These are phyloP conservation scores for Hypoxylon crocopeplum DNA, from an alignment of 495 filamentous ascomycete species.

Conservation along the genomic window DNA sequence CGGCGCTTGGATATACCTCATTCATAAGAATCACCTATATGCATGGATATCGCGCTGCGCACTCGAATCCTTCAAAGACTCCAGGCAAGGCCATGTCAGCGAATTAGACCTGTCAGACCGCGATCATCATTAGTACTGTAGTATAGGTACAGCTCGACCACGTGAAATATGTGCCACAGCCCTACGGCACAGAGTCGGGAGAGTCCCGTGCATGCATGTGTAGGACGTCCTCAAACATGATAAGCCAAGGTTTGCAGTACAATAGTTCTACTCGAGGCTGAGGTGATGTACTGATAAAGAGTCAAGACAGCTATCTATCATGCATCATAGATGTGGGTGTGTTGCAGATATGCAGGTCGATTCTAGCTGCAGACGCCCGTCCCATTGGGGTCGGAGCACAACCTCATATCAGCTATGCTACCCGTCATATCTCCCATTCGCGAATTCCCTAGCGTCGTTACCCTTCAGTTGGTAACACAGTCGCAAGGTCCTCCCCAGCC, in stretches of 20 bases:
- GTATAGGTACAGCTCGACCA: conserved; percentile 27
- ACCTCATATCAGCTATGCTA: conserved; percentile 14
- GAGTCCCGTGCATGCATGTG: conserved; percentile 15
- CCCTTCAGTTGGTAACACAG: conserved; percentile 27
- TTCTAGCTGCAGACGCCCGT: conserved; percentile 32
- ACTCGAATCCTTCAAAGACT: conserved; percentile 26
- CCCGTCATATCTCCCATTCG: conserved; percentile 26
- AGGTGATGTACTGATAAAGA: conserved; percentile 10
- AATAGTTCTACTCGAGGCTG: conserved; percentile 21
- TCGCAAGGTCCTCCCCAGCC: conserved; percentile 6
- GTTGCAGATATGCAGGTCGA: conserved; percentile 36
- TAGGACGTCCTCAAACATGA: conserved; percentile 8
- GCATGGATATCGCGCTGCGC: conserved; percentile 25
- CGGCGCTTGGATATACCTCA: conserved; percentile 26
- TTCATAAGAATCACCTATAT: conserved; percentile 21
- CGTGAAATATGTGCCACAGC: conserved; percentile 34
- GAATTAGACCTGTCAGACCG: conserved; percentile 16
- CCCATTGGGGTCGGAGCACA: conserved; percentile 16
- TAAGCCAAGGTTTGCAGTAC: conserved; percentile 11
- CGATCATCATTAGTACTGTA: conserved; percentile 13
- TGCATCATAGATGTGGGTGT: conserved; percentile 28
- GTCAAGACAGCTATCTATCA: not conserved
- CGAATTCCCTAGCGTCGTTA: conserved; percentile 26
- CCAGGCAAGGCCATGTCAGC: conserved; percentile 1
- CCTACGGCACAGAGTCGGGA: conserved; percentile 17